A percentile compares a stretch with the other conserved stretches of the same genome.
phyloP scores from a whole-genome alignment of 1,284 basidiomycete species.

The Ustilago sp. region DNA sequence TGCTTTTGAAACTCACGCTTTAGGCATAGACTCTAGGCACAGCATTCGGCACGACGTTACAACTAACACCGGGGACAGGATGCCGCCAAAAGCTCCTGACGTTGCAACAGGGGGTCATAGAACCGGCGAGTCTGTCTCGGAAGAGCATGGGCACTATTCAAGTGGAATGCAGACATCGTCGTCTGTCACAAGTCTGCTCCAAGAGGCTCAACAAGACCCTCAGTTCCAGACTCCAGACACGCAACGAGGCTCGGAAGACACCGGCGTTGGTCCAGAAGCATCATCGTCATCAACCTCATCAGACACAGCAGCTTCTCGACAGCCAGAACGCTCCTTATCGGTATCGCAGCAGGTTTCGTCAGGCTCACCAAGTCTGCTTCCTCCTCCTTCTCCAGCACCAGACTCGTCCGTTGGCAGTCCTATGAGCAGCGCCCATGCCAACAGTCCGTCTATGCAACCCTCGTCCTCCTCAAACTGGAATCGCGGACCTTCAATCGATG shows the following conservation, averaged over 20 bases:
- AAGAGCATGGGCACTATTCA: not conserved
- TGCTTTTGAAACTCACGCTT: not conserved
- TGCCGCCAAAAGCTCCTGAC: not conserved
- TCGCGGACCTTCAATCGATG: not conserved
- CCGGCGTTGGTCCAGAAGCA: not conserved
- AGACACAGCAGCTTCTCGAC: not conserved
- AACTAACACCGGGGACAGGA: not conserved
- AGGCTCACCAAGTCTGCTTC: constrained; percentile 13
- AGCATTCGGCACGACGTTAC: not conserved
- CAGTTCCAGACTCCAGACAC: not conserved
- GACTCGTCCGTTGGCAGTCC: constrained; percentile 37
- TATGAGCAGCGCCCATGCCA: constrained; percentile 29
- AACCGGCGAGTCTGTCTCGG: not conserved
- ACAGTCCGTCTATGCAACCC: constrained; percentile 22
- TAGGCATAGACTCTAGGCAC: not conserved
- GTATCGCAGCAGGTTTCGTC: not conserved
- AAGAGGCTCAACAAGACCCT: not conserved
- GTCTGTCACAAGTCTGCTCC: not conserved
- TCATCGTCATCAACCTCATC: not conserved
- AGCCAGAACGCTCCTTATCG: not conserved
- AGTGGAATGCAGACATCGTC: not conserved
- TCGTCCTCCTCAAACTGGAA: constrained; percentile 16
- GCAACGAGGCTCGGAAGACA: not conserved
- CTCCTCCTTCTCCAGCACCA: constrained; percentile 23
- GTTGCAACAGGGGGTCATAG: not conserved